Conservation (phyloP, 306 rosid genomes). For the Cucurbita pepo region DNA sequence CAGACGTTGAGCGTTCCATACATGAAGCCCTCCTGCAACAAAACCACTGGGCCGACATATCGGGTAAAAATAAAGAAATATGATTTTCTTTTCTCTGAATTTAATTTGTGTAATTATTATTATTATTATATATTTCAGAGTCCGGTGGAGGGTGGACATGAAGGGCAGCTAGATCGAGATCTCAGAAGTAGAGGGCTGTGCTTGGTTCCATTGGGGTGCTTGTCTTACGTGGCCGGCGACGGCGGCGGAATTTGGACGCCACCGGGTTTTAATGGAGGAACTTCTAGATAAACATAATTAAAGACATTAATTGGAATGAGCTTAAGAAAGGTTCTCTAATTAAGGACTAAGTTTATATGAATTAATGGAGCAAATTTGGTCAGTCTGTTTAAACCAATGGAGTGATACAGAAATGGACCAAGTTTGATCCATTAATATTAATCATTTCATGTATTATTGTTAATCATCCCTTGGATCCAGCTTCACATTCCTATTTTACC, state of each 20-base stretch:
- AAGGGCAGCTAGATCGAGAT: constrained; percentile 28
- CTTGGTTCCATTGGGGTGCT: constrained; percentile 70
- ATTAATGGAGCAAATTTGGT: constrained; percentile 73
- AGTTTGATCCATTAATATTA: constrained; percentile 57
- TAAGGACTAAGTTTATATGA: neutral
- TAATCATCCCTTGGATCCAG: neutral
- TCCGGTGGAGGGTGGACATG: constrained; percentile 16
- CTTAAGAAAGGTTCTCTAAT: neutral
- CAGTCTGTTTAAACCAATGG: constrained; percentile 10
- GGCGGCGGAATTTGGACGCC: constrained; percentile 36
- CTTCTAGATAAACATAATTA: constrained; percentile 4
- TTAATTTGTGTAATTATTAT: neutral
- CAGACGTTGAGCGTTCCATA: constrained; percentile 91
- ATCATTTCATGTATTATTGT: constrained; percentile 13
- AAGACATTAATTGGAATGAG: neutral
- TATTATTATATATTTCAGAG: constrained; percentile 13
- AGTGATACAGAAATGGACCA: constrained; percentile 38
- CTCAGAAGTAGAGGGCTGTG: constrained; percentile 75
- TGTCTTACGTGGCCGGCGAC: constrained; percentile 54
- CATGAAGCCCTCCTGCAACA: constrained; percentile 52
- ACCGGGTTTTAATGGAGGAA: constrained; percentile 32
- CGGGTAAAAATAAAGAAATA: constrained; percentile 25
- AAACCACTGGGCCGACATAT: constrained; percentile 25
- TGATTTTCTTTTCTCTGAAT: neutral
- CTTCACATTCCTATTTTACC: neutral